Evolutionary conservation across 768 basidiomycete species (phyloP).

Genomic region (Boletus reticuloceps): DNA sequence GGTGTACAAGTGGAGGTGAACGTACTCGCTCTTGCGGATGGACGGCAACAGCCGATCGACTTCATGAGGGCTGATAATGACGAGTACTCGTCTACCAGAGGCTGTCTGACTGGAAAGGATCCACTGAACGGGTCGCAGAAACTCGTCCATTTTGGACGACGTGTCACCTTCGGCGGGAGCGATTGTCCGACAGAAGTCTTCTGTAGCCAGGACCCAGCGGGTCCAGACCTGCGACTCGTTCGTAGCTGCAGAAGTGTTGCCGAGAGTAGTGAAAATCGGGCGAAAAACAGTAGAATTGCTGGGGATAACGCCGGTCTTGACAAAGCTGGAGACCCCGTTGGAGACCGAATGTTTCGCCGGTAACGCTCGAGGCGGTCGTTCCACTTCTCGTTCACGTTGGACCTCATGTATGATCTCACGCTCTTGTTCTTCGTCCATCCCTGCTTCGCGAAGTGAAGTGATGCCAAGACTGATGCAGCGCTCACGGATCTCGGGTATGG

Average conservation of each 20-base stretch:
- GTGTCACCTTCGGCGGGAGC: neutral
- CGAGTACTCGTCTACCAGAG: slow-evolving; percentile 24
- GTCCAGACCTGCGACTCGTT: slow-evolving; percentile 22
- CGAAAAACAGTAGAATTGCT: slow-evolving; percentile 16
- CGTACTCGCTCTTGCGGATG: slow-evolving; percentile 31
- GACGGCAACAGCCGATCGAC: slow-evolving; percentile 36
- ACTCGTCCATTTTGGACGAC: slow-evolving; percentile 24
- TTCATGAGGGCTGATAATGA: slow-evolving; percentile 43
- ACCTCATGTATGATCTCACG: slow-evolving; percentile 43
- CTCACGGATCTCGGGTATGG: slow-evolving; percentile 20
- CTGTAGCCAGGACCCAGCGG: slow-evolving; percentile 10
- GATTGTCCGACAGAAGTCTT: slow-evolving; percentile 14
- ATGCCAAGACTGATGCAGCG: slow-evolving; percentile 30
- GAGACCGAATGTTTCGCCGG: slow-evolving; percentile 22
- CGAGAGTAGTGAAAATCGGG: slow-evolving; percentile 12
- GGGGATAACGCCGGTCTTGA: slow-evolving; percentile 27
- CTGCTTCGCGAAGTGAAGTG: slow-evolving; percentile 10
- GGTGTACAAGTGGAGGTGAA: slow-evolving; percentile 42
- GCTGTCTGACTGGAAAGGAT: slow-evolving; percentile 36
- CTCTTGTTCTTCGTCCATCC: slow-evolving; percentile 47
- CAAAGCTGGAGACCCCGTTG: neutral
- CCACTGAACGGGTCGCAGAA: slow-evolving; percentile 43
- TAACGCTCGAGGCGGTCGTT: slow-evolving; percentile 31
- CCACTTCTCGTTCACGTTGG: slow-evolving; percentile 38
- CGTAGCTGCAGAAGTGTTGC: slow-evolving; percentile 3